Percentiles rank a stretch among this genome's conserved stretches.
Conservation (phyloP, 495 filamentous ascomycete species). For the Pseudevernia furfuracea region DNA sequence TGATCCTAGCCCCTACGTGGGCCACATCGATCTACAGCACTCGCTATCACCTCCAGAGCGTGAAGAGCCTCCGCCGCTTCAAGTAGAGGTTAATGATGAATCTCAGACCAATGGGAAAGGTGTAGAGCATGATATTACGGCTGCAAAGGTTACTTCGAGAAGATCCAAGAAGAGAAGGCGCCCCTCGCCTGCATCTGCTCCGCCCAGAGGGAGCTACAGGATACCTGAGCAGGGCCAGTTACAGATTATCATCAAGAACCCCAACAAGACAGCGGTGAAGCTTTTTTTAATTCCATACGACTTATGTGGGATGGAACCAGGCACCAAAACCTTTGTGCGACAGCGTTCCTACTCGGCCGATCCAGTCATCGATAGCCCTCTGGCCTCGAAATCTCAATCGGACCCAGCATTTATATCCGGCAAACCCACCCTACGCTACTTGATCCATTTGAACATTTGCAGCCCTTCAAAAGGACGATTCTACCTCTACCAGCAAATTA, state of each 20-base stretch:
- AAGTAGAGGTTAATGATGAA: slow-evolving; percentile 4
- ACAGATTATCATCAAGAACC: slow-evolving; percentile 95
- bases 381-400: slow-evolving; percentile 38
- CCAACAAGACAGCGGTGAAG: slow-evolving; percentile 93
- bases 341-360: slow-evolving; percentile 91
- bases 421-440: slow-evolving; percentile 77
- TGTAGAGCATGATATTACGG: slow-evolving; percentile 12
- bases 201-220: slow-evolving; percentile 81
- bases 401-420: slow-evolving; percentile 43
- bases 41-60: slow-evolving; percentile 29
- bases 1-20: slow-evolving; percentile 92
- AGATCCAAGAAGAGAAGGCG: slow-evolving; percentile 46
- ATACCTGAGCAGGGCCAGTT: slow-evolving; percentile 93
- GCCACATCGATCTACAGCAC: slow-evolving; percentile 83
- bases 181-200: slow-evolving; percentile 60
- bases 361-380: slow-evolving; percentile 64
- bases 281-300: slow-evolving; percentile 94
- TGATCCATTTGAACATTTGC: slow-evolving; percentile 92
- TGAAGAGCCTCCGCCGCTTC: not conserved
- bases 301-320: slow-evolving; percentile 87
- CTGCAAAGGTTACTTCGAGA: slow-evolving; percentile 30
- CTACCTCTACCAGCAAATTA: slow-evolving; percentile 83
- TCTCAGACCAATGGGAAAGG: not conserved
- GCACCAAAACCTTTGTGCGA: slow-evolving; percentile 92
- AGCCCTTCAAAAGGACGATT: slow-evolving; percentile 75